phyloP scores from a whole-genome alignment of 768 basidiomycete genomes.

The Tylopilus intermedius region DNA sequence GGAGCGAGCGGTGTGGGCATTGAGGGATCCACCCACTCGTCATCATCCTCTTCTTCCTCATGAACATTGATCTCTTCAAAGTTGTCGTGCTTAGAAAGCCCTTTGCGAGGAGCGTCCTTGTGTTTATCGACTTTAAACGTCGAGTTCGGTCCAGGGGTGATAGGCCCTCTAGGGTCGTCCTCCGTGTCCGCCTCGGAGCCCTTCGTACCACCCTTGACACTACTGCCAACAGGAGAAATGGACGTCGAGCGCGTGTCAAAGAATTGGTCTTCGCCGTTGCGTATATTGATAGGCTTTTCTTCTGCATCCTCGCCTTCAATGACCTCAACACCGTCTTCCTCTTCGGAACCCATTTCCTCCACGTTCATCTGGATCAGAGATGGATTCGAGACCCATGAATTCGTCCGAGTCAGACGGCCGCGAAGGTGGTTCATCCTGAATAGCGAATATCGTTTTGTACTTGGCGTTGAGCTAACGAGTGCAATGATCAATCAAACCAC shows the following conservation, averaged over 20 bases:
- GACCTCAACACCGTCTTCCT: conserved; percentile 40
- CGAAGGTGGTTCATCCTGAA: no score
- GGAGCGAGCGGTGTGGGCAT: conserved; percentile 36
- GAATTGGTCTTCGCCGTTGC: conserved; percentile 44
- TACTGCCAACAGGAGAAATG: conserved; percentile 38
- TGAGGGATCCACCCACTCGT: conserved; percentile 69
- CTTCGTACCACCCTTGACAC: conserved; percentile 34
- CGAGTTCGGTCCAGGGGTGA: conserved; percentile 58
- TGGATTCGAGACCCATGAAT: no score
- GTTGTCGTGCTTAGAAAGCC: conserved; percentile 28
- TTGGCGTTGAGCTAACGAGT: no score
- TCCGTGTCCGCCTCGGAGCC: conserved; percentile 63
- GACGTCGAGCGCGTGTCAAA: conserved; percentile 50
- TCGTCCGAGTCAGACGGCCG: no score
- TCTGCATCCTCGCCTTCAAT: conserved; percentile 25
- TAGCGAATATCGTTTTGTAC: no score
- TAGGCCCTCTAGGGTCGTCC: conserved; percentile 65
- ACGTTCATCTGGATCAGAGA: conserved; percentile 69
- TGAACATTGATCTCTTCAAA: conserved; percentile 27
- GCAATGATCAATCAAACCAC: no score
- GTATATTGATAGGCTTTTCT: conserved; percentile 22
- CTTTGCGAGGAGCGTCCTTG: conserved; percentile 12
- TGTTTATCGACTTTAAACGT: conserved; percentile 23
- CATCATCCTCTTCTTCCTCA: conserved; percentile 35
- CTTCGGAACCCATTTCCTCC: conserved; percentile 55